phyloP scores from a whole-genome alignment of 805 yeast species.

The Yarrowia deformans region DNA sequence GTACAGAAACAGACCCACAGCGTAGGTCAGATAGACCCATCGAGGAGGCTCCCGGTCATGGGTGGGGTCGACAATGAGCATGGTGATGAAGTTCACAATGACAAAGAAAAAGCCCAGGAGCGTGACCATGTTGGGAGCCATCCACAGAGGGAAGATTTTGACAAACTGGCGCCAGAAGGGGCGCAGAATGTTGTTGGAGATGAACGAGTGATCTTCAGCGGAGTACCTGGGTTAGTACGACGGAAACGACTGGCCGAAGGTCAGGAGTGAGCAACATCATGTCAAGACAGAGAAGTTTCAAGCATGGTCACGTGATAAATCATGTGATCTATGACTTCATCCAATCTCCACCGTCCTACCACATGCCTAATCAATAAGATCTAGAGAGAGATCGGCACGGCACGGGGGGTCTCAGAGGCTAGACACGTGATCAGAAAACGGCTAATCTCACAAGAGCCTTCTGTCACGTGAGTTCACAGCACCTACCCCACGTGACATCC shows the following conservation, averaged over 20 bases:
- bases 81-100: conserved; percentile 65
- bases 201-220: conserved; percentile 79
- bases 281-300: too few relatives aligned
- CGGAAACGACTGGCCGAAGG: not conserved
- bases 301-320: too few relatives aligned
- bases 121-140: conserved; percentile 69
- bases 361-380: too few relatives aligned
- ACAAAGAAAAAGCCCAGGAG: conserved; percentile 79
- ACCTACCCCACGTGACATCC: too few relatives aligned
- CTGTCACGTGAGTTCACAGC: too few relatives aligned
- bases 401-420: too few relatives aligned
- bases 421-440: too few relatives aligned
- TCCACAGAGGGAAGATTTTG: conserved; percentile 75
- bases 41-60: conserved; percentile 66
- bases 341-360: too few relatives aligned
- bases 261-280: not conserved
- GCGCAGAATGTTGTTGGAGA: conserved; percentile 76
- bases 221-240: conserved; percentile 46
- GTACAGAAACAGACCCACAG: conserved; percentile 82
- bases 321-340: too few relatives aligned
- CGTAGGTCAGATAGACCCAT: conserved; percentile 81
- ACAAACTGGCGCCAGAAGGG: conserved; percentile 84
- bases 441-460: too few relatives aligned
- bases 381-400: too few relatives aligned
- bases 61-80: conserved; percentile 75